These are phyloP conservation scores for Globisporangium paroecandrum DNA, from an alignment of 352 stramenopile species.

Conservation along the genomic window DNA sequence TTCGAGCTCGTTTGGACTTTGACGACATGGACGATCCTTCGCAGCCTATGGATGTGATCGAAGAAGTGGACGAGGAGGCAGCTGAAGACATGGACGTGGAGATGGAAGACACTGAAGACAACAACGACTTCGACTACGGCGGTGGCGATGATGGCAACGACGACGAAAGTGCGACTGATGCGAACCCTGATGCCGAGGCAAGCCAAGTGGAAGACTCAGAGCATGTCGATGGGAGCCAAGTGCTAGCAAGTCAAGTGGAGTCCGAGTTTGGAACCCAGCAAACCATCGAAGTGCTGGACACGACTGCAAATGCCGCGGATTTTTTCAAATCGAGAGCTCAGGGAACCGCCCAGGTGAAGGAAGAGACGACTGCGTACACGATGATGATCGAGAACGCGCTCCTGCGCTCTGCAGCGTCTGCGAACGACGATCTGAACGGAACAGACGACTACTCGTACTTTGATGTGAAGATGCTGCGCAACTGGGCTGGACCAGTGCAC, in stretches of 20 bases:
- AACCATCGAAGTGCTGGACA: not conserved
- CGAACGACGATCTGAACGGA: constrained; percentile 40
- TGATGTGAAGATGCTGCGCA: constrained; percentile 77
- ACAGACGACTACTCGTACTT: constrained; percentile 82
- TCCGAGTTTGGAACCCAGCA: constrained; percentile 6
- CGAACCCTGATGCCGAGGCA: constrained; percentile 14
- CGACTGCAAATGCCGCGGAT: constrained; percentile 43
- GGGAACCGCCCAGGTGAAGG: constrained; percentile 39
- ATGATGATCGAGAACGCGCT: constrained; percentile 77
- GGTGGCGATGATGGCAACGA: constrained; percentile 22
- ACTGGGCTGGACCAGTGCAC: constrained; percentile 71
- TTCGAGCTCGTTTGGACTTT: constrained; percentile 18
- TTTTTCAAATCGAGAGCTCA: constrained; percentile 57
- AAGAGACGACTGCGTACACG: constrained; percentile 55
- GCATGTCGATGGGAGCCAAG: constrained; percentile 22
- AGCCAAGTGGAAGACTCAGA: constrained; percentile 32
- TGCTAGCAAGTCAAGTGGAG: constrained; percentile 11
- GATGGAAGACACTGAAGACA: constrained; percentile 31
- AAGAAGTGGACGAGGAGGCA: constrained; percentile 28
- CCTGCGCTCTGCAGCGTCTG: constrained; percentile 44
- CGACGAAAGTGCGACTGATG: constrained; percentile 10
- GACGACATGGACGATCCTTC: constrained; percentile 18
- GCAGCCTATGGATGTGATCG: constrained; percentile 20
- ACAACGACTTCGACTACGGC: constrained; percentile 31
- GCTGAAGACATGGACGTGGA: constrained; percentile 32